Evolutionary conservation across 495 filamentous ascomycete species (phyloP).

Genomic region (Cercophora newfieldiana): DNA sequence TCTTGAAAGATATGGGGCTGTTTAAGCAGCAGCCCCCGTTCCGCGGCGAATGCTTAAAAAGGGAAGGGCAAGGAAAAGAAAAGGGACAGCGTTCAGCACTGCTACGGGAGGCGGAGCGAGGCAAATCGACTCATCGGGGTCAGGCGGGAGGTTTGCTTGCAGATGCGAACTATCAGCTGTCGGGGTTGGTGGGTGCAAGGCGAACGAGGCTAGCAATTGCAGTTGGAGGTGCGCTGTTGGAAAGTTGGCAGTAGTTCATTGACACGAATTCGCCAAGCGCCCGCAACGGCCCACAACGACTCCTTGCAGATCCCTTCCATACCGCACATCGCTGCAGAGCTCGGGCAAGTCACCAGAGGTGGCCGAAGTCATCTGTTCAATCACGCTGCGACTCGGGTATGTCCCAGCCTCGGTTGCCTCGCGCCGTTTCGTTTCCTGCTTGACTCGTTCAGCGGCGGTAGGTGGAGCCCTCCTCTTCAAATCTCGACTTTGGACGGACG

Average conservation of each 20-base stretch:
- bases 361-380: constrained; percentile 3
- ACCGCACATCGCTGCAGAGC: constrained; percentile 20
- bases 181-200: neutral
- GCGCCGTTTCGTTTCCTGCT: neutral
- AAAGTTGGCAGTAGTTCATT: neutral
- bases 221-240: neutral
- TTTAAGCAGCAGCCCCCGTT: constrained; percentile 59
- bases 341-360: constrained; percentile 15
- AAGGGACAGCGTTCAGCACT: neutral
- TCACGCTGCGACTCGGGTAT: neutral
- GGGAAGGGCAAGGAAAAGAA: too few species aligned
- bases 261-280: neutral
- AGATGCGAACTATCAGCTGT: constrained; percentile 8
- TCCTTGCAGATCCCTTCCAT: constrained; percentile 8
- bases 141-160: constrained; percentile 10
- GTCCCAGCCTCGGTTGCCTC: neutral
- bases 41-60: constrained; percentile 35
- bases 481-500: neutral
- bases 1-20: constrained; percentile 58
- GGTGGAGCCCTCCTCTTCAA: neutral
- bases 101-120: constrained; percentile 22
- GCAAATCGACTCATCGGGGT: constrained; percentile 18
- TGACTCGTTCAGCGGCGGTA: neutral
- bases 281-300: neutral
- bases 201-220: neutral